Evolutionary conservation across 179 eudicot genomes (phyloP).

Genomic region (Gypsophila paniculata): DNA sequence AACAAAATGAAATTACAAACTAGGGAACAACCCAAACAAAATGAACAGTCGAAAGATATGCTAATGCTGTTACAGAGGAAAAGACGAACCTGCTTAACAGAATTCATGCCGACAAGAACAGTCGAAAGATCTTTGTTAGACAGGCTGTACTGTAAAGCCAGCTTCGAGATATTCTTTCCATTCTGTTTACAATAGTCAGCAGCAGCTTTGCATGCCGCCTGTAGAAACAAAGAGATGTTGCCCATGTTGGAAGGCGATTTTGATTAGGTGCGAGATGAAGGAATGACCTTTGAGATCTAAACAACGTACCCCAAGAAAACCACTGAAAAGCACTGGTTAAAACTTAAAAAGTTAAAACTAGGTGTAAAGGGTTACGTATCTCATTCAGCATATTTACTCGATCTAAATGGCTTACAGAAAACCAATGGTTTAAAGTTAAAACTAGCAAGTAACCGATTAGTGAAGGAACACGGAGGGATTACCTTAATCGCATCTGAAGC

Average conservation of each 20-base stretch:
- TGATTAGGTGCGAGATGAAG: not conserved
- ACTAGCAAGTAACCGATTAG: not conserved
- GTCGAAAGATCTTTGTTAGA: conserved; percentile 74
- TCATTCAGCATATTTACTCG: too few species aligned
- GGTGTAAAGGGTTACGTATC: too few species aligned
- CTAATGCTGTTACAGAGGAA: not conserved
- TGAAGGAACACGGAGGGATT: conserved; percentile 2
- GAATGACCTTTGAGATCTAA: too few species aligned
- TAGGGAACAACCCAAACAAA: not conserved
- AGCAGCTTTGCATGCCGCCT: conserved; percentile 89
- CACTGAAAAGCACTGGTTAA: too few species aligned
- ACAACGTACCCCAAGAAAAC: not conserved
- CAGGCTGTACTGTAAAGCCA: conserved; percentile 91
- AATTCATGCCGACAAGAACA: conserved; percentile 89
- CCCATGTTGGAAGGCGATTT: conserved; percentile 1
- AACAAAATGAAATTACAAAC: not conserved
- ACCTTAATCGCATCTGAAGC: conserved; percentile 87
- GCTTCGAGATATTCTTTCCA: conserved; percentile 73
- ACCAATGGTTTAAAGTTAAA: not conserved
- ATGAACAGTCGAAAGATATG: not conserved
- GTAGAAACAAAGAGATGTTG: conserved; percentile 20
- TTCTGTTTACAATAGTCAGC: conserved; percentile 72
- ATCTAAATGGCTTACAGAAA: too few species aligned
- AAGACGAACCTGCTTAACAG: conserved; percentile 62
- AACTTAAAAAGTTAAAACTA: too few species aligned